Evolutionary conservation across 2,329 filamentous ascomycete genomes (phyloP).

Genomic region (Zarea fungicola): DNA sequence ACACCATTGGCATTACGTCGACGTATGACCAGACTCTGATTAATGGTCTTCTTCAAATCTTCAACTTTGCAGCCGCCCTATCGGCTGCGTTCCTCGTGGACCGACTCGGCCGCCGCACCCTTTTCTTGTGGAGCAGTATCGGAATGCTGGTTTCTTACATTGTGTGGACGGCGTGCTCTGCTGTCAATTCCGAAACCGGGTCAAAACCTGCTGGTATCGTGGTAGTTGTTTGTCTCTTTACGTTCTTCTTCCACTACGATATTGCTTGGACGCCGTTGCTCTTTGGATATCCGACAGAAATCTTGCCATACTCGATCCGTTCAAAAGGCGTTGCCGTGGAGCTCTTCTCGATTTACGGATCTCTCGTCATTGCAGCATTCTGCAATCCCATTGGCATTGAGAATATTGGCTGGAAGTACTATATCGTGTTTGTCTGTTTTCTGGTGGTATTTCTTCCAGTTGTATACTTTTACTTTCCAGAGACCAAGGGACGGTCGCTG

Average conservation of each 20-base stretch:
- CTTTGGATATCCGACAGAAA: constrained; percentile 39
- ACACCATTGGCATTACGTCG: constrained; percentile 59
- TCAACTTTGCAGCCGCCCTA: constrained; percentile 54
- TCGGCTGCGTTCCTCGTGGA: constrained; percentile 46
- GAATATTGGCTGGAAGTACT: constrained; percentile 17
- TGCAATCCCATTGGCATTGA: constrained; percentile 25
- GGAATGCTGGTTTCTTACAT: constrained; percentile 45
- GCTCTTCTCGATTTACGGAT: constrained; percentile 34
- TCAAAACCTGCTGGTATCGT: constrained; percentile 16
- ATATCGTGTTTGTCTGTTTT: constrained; percentile 18
- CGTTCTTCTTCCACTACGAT: constrained; percentile 41
- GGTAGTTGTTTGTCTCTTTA: constrained; percentile 44
- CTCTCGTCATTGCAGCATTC: constrained; percentile 32
- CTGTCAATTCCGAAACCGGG: neutral
- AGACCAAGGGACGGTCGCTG: constrained; percentile 66
- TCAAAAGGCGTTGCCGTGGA: constrained; percentile 37
- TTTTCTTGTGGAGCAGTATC: constrained; percentile 46
- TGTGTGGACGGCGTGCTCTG: constrained; percentile 36
- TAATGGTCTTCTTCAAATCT: constrained; percentile 23
- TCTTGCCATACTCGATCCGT: constrained; percentile 33
- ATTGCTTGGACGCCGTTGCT: too few species aligned
- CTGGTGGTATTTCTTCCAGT: constrained; percentile 39
- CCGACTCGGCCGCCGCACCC: constrained; percentile 45
- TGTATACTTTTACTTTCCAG: constrained; percentile 62
- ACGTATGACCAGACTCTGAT: constrained; percentile 55